Evolutionary conservation across 495 filamentous ascomycete species (phyloP), one percentile per base, ranked within the genome.

Genomic region (Penicillium nucicola): DNA sequence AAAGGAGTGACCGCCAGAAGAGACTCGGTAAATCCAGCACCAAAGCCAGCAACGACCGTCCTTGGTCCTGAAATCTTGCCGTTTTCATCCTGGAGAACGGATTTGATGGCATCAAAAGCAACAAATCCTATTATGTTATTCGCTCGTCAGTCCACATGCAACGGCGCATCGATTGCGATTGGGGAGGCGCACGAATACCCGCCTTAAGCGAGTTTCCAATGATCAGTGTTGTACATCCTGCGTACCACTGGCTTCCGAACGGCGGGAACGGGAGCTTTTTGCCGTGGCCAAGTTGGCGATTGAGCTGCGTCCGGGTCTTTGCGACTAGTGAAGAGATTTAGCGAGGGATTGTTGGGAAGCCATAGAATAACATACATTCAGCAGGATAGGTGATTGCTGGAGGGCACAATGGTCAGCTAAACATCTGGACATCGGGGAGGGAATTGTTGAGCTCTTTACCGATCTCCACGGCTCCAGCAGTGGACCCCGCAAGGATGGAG

Each of bases 131-230:
- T 12, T 42, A 34, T 23, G 25, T 28, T 1, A 28, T 28, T 9
- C 5, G 5, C 10, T 28, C 25, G 7, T 28, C 25, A 28, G 25
- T 28, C 25, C 7, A 37, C 35, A 17, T 41, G 50, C 34, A 56
- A 50, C 41, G 38, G 48, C 20, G 30, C 17, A 14, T 44, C 23
- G 43, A 33, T 30, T n/a, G 5, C 10, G 0, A 14, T 31, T 13
- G 32, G n/a, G 13, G 12, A 40, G 38, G 69, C 87, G 35, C 77
- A 91, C 92, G 84, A 56, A 98, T 90, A 42, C 93, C 93, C 33
- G 95, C 93, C 70, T 98, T 98, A 53, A 91, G 70, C 22, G 91
- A 92, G 73, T 98, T 98, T 44, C 93, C 93, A 55, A 97, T 90
- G 41, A 98, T 93, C 67, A 97, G 74, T 19, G 93, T 97, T 17